phyloP scores from a whole-genome alignment of 1,284 basidiomycete genomes.

The Microbotryum intermedium region DNA sequence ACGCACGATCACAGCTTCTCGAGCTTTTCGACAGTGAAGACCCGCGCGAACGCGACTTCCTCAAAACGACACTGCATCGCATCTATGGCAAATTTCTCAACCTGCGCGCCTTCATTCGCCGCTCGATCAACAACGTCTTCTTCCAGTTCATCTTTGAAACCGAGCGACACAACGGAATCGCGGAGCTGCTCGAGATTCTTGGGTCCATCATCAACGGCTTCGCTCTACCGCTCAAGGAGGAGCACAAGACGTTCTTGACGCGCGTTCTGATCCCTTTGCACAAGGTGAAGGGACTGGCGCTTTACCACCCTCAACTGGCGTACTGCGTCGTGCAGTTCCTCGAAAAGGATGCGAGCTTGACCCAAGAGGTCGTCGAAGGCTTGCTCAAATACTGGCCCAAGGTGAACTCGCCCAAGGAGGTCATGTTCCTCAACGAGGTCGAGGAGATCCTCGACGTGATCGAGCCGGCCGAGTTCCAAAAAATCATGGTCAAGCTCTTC shows the following conservation, averaged over 20 bases:
- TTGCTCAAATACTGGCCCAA: conserved; percentile 97
- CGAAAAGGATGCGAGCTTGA: conserved; percentile 87
- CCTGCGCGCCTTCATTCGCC: conserved; percentile 93
- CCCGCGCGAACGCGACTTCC: conserved; percentile 95
- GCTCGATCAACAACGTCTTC: conserved; percentile 99
- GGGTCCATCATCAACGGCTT: conserved; percentile 99
- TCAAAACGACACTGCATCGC: conserved; percentile 96
- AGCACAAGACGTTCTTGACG: conserved; percentile 97
- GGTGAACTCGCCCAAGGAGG: conserved; percentile 99
- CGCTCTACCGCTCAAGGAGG: conserved; percentile 93
- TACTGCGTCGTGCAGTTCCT: conserved; percentile 99
- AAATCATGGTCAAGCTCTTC: conserved; percentile 90
- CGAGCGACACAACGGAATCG: conserved; percentile 97
- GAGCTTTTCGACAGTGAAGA: conserved; percentile 99
- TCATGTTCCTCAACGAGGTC: conserved; percentile 99
- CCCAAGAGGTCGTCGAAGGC: conserved; percentile 92
- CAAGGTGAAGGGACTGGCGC: conserved; percentile 91
- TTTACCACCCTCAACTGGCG: conserved; percentile 96
- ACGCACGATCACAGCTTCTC: conserved; percentile 52
- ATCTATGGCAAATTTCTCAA: conserved; percentile 99
- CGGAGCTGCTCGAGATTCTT: conserved; percentile 94
- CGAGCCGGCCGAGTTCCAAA: conserved; percentile 91
- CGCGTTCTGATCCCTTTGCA: conserved; percentile 93
- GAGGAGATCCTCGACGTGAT: conserved; percentile 99
- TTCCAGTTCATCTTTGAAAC: conserved; percentile 99